Evolutionary conservation across 768 basidiomycete genomes (phyloP), one percentile per base, ranked within the genome.

Genomic region (Dacryopinax primogenitus): DNA sequence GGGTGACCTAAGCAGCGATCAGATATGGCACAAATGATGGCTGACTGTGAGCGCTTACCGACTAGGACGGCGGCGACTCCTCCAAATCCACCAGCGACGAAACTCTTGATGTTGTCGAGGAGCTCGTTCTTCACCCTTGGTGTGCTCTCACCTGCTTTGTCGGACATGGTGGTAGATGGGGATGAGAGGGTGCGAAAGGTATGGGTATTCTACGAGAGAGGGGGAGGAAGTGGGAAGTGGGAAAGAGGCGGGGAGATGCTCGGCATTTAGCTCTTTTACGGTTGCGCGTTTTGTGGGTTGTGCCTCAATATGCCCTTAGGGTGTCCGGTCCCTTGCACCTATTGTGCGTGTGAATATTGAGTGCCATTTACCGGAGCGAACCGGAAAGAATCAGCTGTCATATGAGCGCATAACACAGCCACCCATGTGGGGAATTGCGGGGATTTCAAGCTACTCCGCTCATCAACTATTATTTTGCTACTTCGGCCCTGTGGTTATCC

Each of bases 31-130:
- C 62, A 33, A 62, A 21, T 1, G 32, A 35, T 28, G 36, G 44
- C n/a, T 37, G 41, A 45, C 26, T 34, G 47, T 12, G 7, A 33
- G 61, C n/a, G 18, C 12, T 47, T 26, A 92, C 92, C 93, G 67
- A 96, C 93, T 28, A 95, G 81, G 15, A 96, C 94, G 33, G 88
- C 89, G 67, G 84, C 79, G 64, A 86, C 78, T 68, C 96, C 96
- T 67, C 96, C 96, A 69, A 90, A 87, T 37, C 96, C 96, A 69
- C 96, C 96, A 33, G 92, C 84, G 64, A 95, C 80, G 77, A 99
- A 98, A 2, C 92, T 84, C 77, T 96, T 98, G 68, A 82, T 70
- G 32, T 63, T 62, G 51, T 58, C 51, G 3, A 58, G 30, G 7
- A 58, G 26, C 51, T 58, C 51, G 18, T 30, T 58, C 51, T 58